A percentile compares a stretch with the other conserved stretches of the same genome.
These are phyloP conservation scores for Amanita inopinata DNA, from an alignment of 768 basidiomycete genomes.

Conservation along the genomic window DNA sequence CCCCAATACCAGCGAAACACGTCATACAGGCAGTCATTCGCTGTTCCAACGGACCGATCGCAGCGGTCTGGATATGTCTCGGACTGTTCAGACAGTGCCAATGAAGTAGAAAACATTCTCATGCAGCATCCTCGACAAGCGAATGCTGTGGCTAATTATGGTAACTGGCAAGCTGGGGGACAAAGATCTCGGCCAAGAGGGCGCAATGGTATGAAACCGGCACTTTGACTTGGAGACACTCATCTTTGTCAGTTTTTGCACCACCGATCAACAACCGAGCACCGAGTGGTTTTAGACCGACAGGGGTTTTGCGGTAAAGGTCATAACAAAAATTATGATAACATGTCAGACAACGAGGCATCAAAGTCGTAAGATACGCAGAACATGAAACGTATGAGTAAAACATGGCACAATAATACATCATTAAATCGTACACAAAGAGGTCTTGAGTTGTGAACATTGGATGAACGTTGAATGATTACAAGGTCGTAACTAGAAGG, in stretches of 20 bases:
- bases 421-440: not conserved
- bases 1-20: conserved; percentile 19
- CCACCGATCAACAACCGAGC: conserved; percentile 25
- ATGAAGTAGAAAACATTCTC: conserved; percentile 66
- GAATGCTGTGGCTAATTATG: not conserved
- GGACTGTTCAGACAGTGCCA: conserved; percentile 56
- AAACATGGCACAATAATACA: not conserved
- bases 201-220: conserved; percentile 4
- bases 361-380: conserved; percentile 1
- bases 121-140: conserved; percentile 18
- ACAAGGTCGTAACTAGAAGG: too few species aligned
- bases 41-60: conserved; percentile 43
- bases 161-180: not conserved
- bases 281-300: conserved; percentile 37
- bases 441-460: too few species aligned
- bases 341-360: too few species aligned
- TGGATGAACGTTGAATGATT: too few species aligned
- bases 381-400: conserved; percentile 5
- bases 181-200: not conserved
- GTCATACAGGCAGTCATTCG: conserved; percentile 23
- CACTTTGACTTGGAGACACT: not conserved
- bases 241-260: conserved; percentile 30
- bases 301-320: conserved; percentile 18
- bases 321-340: too few species aligned
- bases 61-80: conserved; percentile 38